These are phyloP conservation scores for Brassica cretica DNA, from an alignment of 345 rosid species.

Conservation along the genomic window DNA sequence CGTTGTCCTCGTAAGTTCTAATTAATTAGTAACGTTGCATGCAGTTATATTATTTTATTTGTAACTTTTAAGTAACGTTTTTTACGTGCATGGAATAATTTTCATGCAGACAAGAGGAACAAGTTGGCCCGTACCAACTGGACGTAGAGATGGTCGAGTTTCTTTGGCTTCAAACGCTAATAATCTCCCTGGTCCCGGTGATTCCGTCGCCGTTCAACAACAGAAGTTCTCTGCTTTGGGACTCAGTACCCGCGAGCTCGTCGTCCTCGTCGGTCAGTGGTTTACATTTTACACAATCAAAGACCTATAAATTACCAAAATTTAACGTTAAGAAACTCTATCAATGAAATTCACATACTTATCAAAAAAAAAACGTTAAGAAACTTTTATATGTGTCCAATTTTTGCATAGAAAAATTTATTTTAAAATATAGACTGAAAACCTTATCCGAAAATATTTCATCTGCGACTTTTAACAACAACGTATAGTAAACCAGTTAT, in stretches of 20 bases:
- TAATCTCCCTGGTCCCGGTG: constrained; percentile 44
- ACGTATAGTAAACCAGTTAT: not conserved
- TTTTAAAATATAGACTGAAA: not conserved
- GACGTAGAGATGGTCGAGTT: constrained; percentile 51
- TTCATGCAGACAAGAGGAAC: constrained; percentile 48
- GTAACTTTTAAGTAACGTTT: not conserved
- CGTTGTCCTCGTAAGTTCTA: constrained; percentile 41
- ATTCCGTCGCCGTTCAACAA: constrained; percentile 47
- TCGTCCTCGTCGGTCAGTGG: constrained; percentile 48
- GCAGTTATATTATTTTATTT: constrained; percentile 2
- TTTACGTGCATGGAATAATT: constrained; percentile 31
- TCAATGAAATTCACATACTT: too few species aligned
- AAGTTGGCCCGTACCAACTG: constrained; percentile 57
- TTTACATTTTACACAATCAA: not conserved
- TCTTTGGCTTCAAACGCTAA: constrained; percentile 43
- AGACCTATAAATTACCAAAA: constrained; percentile 11
- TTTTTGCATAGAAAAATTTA: not conserved
- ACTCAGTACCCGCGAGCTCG: constrained; percentile 51
- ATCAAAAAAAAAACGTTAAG: not conserved
- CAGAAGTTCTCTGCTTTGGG: constrained; percentile 43
- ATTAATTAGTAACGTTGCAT: not conserved
- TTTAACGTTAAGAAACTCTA: not conserved
- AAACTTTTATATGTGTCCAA: not conserved
- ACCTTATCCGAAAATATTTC: not conserved
- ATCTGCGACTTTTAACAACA: not conserved